phyloP scores from a whole-genome alignment of 768 basidiomycete genomes.

The Dacryopinax primogenitus region DNA sequence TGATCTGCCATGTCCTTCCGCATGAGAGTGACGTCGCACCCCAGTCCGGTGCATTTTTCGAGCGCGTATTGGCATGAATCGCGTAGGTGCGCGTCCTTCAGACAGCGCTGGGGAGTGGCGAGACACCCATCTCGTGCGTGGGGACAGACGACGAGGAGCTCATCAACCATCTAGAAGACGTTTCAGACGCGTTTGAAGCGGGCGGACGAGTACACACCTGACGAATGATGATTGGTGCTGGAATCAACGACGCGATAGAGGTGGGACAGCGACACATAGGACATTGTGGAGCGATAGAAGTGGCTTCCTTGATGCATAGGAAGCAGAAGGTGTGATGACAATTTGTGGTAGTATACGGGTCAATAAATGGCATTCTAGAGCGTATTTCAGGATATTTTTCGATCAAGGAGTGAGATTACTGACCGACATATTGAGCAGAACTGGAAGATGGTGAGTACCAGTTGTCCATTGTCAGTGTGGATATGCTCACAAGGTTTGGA shows the following conservation, averaged over 20 bases:
- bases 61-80: slow-evolving; percentile 48
- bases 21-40: slow-evolving; percentile 35
- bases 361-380: slow-evolving; percentile 52
- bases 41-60: slow-evolving; percentile 37
- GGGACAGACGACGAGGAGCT: slow-evolving; percentile 61
- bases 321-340: slow-evolving; percentile 80
- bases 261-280: slow-evolving; percentile 73
- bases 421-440: slow-evolving; percentile 23
- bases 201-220: slow-evolving; percentile 57
- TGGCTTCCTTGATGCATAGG: slow-evolving; percentile 63
- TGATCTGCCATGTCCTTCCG: slow-evolving; percentile 39
- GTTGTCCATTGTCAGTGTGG: too few relatives aligned
- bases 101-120: slow-evolving; percentile 52
- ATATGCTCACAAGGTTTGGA: slow-evolving; percentile 22
- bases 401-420: slow-evolving; percentile 5
- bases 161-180: slow-evolving; percentile 57
- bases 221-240: slow-evolving; percentile 63
- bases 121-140: slow-evolving; percentile 47
- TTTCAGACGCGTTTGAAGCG: slow-evolving; percentile 5
- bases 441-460: slow-evolving; percentile 6
- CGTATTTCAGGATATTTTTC: background rate
- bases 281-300: slow-evolving; percentile 56
- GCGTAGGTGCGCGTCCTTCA: slow-evolving; percentile 48
- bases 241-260: slow-evolving; percentile 40
- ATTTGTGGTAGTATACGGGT: slow-evolving; percentile 58